Conservation (phyloP, 192 early-diverging fungal genomes). For the Coemansia sp. region DNA sequence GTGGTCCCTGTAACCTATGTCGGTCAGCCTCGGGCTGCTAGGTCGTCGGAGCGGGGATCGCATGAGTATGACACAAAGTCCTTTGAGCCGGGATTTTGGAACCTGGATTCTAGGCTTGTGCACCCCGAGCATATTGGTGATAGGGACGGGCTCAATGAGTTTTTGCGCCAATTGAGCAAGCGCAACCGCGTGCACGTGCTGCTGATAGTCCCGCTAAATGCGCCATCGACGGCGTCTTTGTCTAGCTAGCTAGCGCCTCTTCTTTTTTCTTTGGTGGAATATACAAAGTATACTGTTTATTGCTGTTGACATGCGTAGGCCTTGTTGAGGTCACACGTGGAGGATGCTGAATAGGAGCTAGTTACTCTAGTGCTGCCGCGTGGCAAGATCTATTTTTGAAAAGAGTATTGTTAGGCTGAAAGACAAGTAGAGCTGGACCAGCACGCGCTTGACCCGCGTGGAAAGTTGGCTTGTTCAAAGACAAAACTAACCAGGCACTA, state of each 20-base stretch:
- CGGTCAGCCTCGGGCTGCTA: constrained; percentile 36
- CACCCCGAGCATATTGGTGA: constrained; percentile 43
- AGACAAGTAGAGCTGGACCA: background rate
- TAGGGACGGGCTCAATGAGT: constrained; percentile 23
- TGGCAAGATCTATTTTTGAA: background rate
- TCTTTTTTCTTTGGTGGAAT: background rate
- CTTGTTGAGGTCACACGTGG: background rate
- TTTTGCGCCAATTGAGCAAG: constrained; percentile 23
- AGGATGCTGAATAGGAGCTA: background rate
- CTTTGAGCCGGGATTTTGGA: constrained; percentile 45
- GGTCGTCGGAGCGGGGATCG: constrained; percentile 17
- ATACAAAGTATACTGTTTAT: background rate
- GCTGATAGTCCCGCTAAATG: constrained; percentile 28
- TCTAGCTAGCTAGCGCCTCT: constrained; percentile 8
- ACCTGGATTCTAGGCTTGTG: constrained; percentile 42
- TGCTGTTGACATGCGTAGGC: background rate
- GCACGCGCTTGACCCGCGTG: background rate
- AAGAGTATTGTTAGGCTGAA: background rate
- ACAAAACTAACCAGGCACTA: background rate
- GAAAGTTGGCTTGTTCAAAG: background rate
- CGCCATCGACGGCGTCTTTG: constrained; percentile 9
- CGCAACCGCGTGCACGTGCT: constrained; percentile 44
- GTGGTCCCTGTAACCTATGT: constrained; percentile 21
- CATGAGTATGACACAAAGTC: constrained; percentile 29
- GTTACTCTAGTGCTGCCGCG: background rate